These are phyloP conservation scores for Myriosclerotinia curreyana DNA, from an alignment of 2,329 filamentous ascomycete species.

Conservation along the genomic window DNA sequence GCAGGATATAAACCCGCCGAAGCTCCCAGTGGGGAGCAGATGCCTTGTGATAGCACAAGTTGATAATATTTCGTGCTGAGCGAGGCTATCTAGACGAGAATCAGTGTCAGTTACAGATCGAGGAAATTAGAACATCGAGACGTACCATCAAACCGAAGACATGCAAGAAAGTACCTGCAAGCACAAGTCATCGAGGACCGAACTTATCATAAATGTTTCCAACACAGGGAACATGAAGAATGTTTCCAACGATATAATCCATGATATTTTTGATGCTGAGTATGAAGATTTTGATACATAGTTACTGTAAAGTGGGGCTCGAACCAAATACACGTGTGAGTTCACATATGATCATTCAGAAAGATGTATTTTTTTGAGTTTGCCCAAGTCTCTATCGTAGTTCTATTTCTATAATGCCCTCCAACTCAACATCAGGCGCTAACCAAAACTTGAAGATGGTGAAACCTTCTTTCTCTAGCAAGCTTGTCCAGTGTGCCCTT, in stretches of 20 bases:
- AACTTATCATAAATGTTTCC: slow-evolving; percentile 23
- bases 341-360: too few relatives aligned
- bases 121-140: not conserved
- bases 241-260: slow-evolving; percentile 54
- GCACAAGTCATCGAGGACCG: slow-evolving; percentile 41
- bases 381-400: too few relatives aligned
- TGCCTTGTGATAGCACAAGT: slow-evolving; percentile 52
- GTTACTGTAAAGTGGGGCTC: too few relatives aligned
- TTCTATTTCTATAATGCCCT: too few relatives aligned
- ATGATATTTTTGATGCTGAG: slow-evolving; percentile 52
- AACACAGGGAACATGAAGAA: slow-evolving; percentile 46
- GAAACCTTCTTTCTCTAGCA: too few relatives aligned
- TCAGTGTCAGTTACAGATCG: not conserved
- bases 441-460: too few relatives aligned
- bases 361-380: too few relatives aligned
- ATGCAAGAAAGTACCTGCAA: slow-evolving; percentile 44
- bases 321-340: too few relatives aligned
- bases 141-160: slow-evolving; percentile 44
- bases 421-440: too few relatives aligned
- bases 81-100: slow-evolving; percentile 31
- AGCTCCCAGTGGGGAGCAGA: slow-evolving; percentile 42
- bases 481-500: too few relatives aligned
- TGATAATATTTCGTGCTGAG: slow-evolving; percentile 49
- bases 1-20: not conserved
- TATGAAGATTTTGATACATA: slow-evolving; percentile 37